Evolutionary conservation across 2,329 filamentous ascomycete species (phyloP).

Genomic region (Grosmannia penicillata): DNA sequence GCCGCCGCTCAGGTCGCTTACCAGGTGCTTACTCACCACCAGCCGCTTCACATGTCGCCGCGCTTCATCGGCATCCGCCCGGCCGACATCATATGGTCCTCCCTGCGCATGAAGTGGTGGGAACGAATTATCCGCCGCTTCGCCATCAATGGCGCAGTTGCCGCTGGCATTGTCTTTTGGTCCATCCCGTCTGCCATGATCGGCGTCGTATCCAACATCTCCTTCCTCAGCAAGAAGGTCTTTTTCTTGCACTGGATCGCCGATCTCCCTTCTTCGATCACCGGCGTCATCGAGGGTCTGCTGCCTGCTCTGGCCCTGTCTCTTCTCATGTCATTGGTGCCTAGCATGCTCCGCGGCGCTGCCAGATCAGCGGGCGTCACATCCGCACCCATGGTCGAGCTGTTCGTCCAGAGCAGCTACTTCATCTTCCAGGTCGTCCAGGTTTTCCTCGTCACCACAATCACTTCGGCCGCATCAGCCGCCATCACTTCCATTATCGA

Average conservation of each 20-base stretch:
- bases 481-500: constrained; percentile 41
- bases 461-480: constrained; percentile 58
- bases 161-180: constrained; percentile 74
- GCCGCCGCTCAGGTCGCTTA: constrained; percentile 73
- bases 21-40: constrained; percentile 69
- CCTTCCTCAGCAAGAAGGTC: constrained; percentile 47
- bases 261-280: constrained; percentile 49
- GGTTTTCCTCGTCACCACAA: constrained; percentile 69
- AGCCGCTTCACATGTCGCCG: constrained; percentile 70
- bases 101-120: constrained; percentile 56
- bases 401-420: constrained; percentile 66
- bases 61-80: constrained; percentile 72
- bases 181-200: constrained; percentile 62
- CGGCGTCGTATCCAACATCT: constrained; percentile 72
- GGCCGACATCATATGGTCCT: constrained; percentile 73
- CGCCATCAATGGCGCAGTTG: constrained; percentile 49
- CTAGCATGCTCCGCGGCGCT: constrained; percentile 57
- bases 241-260: constrained; percentile 62
- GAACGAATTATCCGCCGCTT: constrained; percentile 57
- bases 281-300: constrained; percentile 71
- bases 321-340: constrained; percentile 70
- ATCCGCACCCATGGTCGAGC: constrained; percentile 55
- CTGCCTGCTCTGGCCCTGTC: constrained; percentile 67
- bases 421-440: constrained; percentile 72
- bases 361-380: constrained; percentile 59